These are phyloP conservation scores for Clausena lansium DNA, from an alignment of 345 rosid species.

Conservation along the genomic window DNA sequence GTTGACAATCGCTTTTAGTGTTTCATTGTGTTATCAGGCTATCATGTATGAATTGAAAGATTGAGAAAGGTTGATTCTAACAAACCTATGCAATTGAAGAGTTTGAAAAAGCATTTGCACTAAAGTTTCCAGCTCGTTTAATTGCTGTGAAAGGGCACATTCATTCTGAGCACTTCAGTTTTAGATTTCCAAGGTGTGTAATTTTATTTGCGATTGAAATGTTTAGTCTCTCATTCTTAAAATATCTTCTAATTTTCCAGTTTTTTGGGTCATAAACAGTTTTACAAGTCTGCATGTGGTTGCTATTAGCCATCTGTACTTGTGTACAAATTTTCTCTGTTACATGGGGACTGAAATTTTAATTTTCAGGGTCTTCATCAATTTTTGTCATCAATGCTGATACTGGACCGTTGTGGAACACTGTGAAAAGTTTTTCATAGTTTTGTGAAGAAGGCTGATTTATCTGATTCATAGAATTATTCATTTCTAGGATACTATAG, in stretches of 20 bases:
- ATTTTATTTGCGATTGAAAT: conserved; percentile 14
- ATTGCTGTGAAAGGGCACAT: conserved; percentile 88
- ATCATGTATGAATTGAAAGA: conserved; percentile 83
- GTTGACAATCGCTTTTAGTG: too few species aligned
- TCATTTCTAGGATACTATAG: too few species aligned
- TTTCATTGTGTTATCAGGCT: too few species aligned
- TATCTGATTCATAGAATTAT: too few species aligned
- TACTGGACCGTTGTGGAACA: too few species aligned
- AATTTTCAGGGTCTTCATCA: too few species aligned
- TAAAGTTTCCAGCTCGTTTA: conserved; percentile 91
- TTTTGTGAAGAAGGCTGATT: too few species aligned
- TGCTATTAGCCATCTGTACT: conserved; percentile 36
- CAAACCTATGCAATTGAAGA: conserved; percentile 78
- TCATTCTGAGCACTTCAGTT: conserved; percentile 85
- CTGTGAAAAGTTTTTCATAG: too few species aligned
- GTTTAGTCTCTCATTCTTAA: background rate
- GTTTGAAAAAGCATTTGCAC: conserved; percentile 77
- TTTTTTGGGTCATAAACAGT: conserved; percentile 76
- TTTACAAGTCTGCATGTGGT: conserved; percentile 82
- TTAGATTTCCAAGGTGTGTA: conserved; percentile 99
- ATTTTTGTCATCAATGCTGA: too few species aligned
- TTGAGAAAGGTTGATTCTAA: conserved; percentile 85
- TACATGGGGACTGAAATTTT: background rate
- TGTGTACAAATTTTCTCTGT: background rate
- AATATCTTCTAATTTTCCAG: conserved; percentile 9